Conservation (phyloP, 1,139 yeast species). For the Wickerhamiella infanticola region DNA sequence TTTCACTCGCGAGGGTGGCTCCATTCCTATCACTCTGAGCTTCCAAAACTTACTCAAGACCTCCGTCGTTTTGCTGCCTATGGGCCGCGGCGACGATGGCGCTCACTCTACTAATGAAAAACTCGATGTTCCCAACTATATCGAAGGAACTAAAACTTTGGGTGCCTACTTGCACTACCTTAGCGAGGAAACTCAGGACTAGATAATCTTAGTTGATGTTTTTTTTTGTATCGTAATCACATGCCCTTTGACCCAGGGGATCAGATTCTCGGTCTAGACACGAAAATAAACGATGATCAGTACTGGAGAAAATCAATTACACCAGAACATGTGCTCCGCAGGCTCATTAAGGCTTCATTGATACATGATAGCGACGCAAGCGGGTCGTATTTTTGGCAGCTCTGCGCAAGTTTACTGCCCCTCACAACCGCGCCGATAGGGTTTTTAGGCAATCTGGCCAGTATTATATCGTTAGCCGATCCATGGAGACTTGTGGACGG, state of each 20-base stretch:
- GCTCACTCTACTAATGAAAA: slow-evolving; percentile 97
- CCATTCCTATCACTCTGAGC: slow-evolving; percentile 88
- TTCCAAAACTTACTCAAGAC: slow-evolving; percentile 79
- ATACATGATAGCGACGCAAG: background rate
- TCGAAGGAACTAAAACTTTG: slow-evolving; percentile 86
- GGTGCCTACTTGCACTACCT: slow-evolving; percentile 88
- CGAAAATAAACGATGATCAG: too few species aligned
- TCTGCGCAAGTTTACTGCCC: background rate
- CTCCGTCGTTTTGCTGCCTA: slow-evolving; percentile 76
- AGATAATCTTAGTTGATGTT: background rate
- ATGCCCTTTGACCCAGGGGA: too few species aligned
- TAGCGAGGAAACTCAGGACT: slow-evolving; percentile 31
- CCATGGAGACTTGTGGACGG: slow-evolving; percentile 8
- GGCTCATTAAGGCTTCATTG: background rate
- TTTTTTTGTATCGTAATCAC: too few species aligned
- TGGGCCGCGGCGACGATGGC: slow-evolving; percentile 99
- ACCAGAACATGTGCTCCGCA: too few species aligned
- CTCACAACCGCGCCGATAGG: slow-evolving; percentile 12
- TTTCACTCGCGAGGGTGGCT: slow-evolving; percentile 96
- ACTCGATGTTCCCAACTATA: slow-evolving; percentile 72
- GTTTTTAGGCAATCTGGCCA: slow-evolving; percentile 11
- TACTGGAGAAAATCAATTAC: too few species aligned
- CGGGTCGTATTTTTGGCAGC: slow-evolving; percentile 1
- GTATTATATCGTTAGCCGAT: slow-evolving; percentile 10
- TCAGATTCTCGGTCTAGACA: too few species aligned